Evolutionary conservation across 331 rosid genomes (phyloP).

Genomic region (Erythrophleum ivorense): DNA sequence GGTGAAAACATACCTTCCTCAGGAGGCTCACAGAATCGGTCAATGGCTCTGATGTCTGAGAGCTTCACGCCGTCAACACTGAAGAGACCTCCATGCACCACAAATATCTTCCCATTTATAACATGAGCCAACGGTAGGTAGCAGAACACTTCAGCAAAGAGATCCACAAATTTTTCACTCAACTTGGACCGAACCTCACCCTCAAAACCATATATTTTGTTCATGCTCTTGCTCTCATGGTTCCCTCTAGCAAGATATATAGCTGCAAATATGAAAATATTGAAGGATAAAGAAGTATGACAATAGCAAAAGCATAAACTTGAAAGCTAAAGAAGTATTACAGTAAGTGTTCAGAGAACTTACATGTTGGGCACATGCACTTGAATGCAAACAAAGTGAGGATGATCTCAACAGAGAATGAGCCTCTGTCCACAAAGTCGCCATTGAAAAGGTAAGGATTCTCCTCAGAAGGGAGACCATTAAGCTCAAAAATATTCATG

Average conservation of each 20-base stretch:
- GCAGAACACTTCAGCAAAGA: constrained; percentile 97
- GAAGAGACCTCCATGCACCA: constrained; percentile 99
- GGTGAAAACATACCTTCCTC: constrained; percentile 83
- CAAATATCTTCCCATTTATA: constrained; percentile 80
- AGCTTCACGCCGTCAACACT: constrained; percentile 97
- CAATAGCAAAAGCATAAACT: too few relatives aligned
- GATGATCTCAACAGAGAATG: constrained; percentile 95
- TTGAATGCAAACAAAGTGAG: constrained; percentile 95
- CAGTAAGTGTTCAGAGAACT: too few relatives aligned
- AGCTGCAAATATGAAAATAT: constrained; percentile 64
- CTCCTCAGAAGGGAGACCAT: constrained; percentile 98
- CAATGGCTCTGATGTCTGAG: constrained; percentile 76
- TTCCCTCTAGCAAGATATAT: constrained; percentile 95
- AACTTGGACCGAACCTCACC: constrained; percentile 95
- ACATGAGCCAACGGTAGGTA: constrained; percentile 92
- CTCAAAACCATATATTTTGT: constrained; percentile 99
- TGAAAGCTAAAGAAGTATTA: too few relatives aligned
- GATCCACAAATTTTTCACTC: constrained; percentile 87
- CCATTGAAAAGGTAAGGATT: constrained; percentile 98
- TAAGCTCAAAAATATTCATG: constrained; percentile 95
- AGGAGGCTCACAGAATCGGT: constrained; percentile 99
- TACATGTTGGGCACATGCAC: constrained; percentile 98
- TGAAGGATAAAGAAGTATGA: too few relatives aligned
- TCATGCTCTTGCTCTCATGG: constrained; percentile 99
- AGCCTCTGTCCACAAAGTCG: constrained; percentile 99